Base-by-base conservation (phyloP, 2,329 filamentous ascomycete genomes). In the Sporothrix mexicana region DNA sequence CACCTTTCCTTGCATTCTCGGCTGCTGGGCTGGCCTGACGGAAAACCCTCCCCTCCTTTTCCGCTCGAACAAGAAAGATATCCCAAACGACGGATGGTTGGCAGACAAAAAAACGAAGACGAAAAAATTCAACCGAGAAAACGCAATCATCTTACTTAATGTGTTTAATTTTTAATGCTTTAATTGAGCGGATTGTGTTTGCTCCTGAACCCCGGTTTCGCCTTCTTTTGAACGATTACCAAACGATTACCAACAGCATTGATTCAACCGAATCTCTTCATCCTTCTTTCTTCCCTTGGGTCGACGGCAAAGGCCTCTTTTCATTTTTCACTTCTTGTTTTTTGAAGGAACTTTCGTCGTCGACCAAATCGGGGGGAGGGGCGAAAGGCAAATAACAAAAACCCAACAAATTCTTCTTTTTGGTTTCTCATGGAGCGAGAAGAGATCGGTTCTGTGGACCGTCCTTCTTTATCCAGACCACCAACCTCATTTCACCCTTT, bases 21-120 rank as follows among this genome's bases (percentile, higher is more conserved):
- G 69, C 73, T 74, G 73, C 74, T 74, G 74, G 74, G 68, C 51
- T 73, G 30, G 69, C 69, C 69, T 17, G 68, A 53, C 68, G 61
- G 36, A 57, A 23, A 30, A 41, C 71, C 45, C 59, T 30, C 49
- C 57, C 25, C 53, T 53, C 47, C 17, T 43, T 30, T 30, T 30
- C 41, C 47, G 59, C 70, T 66, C 30, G 36, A 53, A 25, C 55
- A 49, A 66, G 47, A 64, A 49, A 64, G 25, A 62, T 51, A 25
- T 20, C 57, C 53, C 41, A 49, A 57, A 47, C 43, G n/a, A 64
- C 23, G 43, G 64, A 25, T 53, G 20, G 45, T 45, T 45, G 45
- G 41, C 61, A 53, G 51, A 64, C 20, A 25, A 23, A 23, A 23
- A 62, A 62, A 20, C 36, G 49, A 41, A 55, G 62, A 68, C 47